These are phyloP conservation scores for Stevia rebaudiana DNA, from an alignment of 140 eudicot genomes.

Conservation along the genomic window DNA sequence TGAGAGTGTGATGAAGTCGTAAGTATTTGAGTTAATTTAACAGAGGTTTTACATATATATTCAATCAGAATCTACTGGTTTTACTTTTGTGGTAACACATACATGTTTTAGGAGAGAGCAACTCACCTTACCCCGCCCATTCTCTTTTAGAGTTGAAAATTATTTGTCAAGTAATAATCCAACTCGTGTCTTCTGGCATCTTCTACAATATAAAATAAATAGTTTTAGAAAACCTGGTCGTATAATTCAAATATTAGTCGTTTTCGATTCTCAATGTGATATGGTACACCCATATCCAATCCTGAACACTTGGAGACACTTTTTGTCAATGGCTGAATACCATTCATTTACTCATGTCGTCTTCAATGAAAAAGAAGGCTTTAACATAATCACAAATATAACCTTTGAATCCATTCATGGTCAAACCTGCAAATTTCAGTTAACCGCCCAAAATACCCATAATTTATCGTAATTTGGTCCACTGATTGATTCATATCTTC, in stretches of 20 bases:
- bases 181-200: not conserved
- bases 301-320: constrained; percentile 22
- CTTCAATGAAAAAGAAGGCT: constrained; percentile 25
- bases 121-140: too few relatives aligned
- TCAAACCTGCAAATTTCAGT: constrained; percentile 26
- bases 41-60: too few relatives aligned
- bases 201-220: not conserved
- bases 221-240: not conserved
- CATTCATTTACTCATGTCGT: constrained; percentile 31
- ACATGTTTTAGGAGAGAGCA: too few relatives aligned
- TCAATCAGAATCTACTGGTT: too few relatives aligned
- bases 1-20: too few relatives aligned
- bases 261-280: constrained; percentile 22
- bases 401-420: constrained; percentile 7
- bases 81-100: too few relatives aligned
- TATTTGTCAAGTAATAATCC: not conserved
- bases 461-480: constrained; percentile 9
- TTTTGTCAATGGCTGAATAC: constrained; percentile 14
- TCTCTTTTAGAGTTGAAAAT: too few relatives aligned
- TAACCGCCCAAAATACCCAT: constrained; percentile 14
- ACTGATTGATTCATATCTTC: constrained; percentile 15
- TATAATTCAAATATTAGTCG: constrained; percentile 7
- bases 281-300: constrained; percentile 45
- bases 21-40: too few relatives aligned
- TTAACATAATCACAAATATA: not conserved